A percentile compares a stretch with the other conserved stretches of the same genome.
These are phyloP conservation scores for Theileria parva DNA, from an alignment of 169 alveolate species.

Conservation along the genomic window DNA sequence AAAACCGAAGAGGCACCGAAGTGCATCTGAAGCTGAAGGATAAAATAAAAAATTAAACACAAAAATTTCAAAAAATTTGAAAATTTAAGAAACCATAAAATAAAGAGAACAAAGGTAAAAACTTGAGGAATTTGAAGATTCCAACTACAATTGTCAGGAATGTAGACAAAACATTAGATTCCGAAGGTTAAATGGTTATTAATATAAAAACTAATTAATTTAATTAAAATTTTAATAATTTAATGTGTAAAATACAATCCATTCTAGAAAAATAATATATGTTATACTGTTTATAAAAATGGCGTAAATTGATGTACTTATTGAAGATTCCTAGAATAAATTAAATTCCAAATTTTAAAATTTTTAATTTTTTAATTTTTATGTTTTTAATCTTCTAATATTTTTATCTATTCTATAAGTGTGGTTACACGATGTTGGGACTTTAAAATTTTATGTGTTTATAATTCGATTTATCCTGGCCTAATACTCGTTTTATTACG, in stretches of 20 bases:
- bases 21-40: conserved; percentile 20
- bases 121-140: not conserved
- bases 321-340: not conserved
- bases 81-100: not conserved
- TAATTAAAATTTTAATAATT: too few relatives aligned
- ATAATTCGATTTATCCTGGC: conserved; percentile 1
- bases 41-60: too few relatives aligned
- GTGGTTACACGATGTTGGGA: not conserved
- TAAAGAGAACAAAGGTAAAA: not conserved
- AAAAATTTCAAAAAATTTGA: too few relatives aligned
- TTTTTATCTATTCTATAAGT: not conserved
- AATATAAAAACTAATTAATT: not conserved
- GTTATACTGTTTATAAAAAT: not conserved
- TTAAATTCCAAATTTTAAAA: not conserved
- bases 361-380: too few relatives aligned
- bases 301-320: not conserved
- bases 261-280: not conserved
- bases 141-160: not conserved
- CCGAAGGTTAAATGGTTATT: not conserved
- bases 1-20: conserved; percentile 15
- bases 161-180: not conserved
- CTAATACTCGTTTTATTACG: not conserved
- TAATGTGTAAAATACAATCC: not conserved
- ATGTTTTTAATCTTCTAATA: not conserved
- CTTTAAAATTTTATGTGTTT: not conserved